phyloP scores from a whole-genome alignment of 441 rosid genomes.

The Gossypium davidsonii region DNA sequence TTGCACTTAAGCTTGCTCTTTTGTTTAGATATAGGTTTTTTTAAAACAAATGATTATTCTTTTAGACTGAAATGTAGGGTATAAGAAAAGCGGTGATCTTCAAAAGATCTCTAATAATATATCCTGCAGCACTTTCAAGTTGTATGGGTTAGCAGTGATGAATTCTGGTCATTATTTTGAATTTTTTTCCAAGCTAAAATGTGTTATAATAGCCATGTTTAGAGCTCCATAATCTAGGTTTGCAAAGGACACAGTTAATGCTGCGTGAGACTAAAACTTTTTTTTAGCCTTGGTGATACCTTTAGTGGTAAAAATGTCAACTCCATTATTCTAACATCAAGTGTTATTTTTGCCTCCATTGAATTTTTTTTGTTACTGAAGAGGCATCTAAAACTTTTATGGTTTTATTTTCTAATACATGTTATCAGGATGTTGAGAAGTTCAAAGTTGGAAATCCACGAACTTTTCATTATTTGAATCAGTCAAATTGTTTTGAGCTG shows the following conservation, averaged over 20 bases:
- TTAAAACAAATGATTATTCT: neutral
- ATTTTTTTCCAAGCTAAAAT: neutral
- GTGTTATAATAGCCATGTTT: neutral
- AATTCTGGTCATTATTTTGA: neutral
- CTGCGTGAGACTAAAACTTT: neutral
- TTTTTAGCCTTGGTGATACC: neutral
- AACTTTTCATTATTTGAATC: constrained; percentile 83
- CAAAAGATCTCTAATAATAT: neutral
- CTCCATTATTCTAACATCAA: neutral
- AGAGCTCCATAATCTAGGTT: neutral
- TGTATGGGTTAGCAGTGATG: neutral
- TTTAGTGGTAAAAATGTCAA: neutral
- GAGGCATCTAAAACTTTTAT: neutral
- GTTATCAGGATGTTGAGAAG: constrained; percentile 61
- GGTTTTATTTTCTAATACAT: neutral
- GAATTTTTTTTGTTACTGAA: neutral
- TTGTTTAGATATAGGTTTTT: neutral
- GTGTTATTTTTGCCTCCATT: neutral
- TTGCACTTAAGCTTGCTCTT: neutral
- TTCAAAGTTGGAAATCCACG: constrained; percentile 76
- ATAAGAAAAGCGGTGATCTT: neutral
- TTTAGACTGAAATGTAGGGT: neutral
- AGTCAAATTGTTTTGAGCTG: constrained; percentile 72
- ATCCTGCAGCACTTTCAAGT: neutral
- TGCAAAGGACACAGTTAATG: neutral